Base-by-base conservation (phyloP, 2,329 filamentous ascomycete genomes). In the Cladosporium oxysporum region DNA sequence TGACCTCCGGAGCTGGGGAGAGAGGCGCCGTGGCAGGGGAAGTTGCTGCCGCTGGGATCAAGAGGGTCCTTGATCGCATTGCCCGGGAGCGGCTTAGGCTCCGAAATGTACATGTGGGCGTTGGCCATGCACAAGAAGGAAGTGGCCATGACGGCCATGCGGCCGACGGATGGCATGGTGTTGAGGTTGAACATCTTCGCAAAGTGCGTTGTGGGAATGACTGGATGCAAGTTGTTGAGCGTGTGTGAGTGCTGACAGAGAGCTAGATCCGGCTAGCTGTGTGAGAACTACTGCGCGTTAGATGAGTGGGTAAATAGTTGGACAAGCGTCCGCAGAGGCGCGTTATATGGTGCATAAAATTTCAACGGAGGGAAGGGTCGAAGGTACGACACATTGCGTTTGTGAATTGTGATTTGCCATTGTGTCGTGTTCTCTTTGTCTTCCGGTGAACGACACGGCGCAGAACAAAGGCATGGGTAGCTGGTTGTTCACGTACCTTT, bases 31-130 rank as follows among this genome's bases (percentile, higher is more conserved):
- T 97, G 93, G 87, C 95, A 98, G 0, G 95, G 95, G 75, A 91
- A 99, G 76, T 97, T 81, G 44, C 79, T 80, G 0, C 91, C 91
- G 44, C 76, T 75, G 0, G 79, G 77, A 0, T 75, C 71, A 0
- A 97, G 82, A 0, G 95, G 94, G 3, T 80, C 79, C 78, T 91
- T 94, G 78, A 11, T 77, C 75, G 18, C 75, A 71, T 58, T 78
- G 71, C 70, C 80, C 73, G 69, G 87, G 93, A 75, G 73, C 0
- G 92, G 92, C 14, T 21, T 31, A 0, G 95, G 94, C 10, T 80
- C 83, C 62, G 74, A 79, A 83, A 98, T 89, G 49, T 85, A 80
- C 84, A 97, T 90, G 78, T 98, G 95, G 52, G 90, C 92, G 59
- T 86, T 84, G 72, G 83, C 86, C 64, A 85, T 71, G 67, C 87